Conservation (phyloP, 768 basidiomycete genomes). For the Agrocybe pediades region DNA sequence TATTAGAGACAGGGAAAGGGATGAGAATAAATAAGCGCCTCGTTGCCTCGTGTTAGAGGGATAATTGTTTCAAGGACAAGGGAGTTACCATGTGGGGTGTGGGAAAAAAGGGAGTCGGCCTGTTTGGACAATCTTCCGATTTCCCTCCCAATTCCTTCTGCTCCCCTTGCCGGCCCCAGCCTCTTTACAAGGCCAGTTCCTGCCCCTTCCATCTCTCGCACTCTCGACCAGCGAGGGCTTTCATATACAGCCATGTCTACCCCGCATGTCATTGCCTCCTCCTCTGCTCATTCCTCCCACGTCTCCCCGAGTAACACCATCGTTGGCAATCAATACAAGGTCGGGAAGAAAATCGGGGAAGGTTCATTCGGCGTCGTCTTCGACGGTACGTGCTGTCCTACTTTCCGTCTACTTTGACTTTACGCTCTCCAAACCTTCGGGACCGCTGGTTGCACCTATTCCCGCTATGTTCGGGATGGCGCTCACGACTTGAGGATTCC, state of each 20-base stretch:
- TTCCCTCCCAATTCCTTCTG: constrained; percentile 25
- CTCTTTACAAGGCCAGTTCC: constrained; percentile 15
- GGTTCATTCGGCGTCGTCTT: constrained; percentile 99
- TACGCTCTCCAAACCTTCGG: background rate
- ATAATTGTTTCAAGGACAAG: constrained; percentile 16
- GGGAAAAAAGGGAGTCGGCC: constrained; percentile 28
- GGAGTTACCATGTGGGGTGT: constrained; percentile 23
- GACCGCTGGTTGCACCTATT: background rate
- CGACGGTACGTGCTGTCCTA: constrained; percentile 62
- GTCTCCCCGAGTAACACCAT: constrained; percentile 70
- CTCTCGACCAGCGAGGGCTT: constrained; percentile 15
- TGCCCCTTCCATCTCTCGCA: constrained; percentile 19
- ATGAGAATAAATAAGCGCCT: background rate
- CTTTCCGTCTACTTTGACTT: background rate
- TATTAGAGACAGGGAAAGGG: too few relatives aligned
- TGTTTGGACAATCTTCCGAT: constrained; percentile 25
- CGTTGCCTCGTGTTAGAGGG: background rate
- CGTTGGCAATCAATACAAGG: constrained; percentile 80
- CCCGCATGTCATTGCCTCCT: constrained; percentile 83
- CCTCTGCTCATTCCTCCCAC: constrained; percentile 69
- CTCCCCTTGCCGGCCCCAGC: constrained; percentile 23
- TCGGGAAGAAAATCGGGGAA: constrained; percentile 99
- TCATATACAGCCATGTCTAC: constrained; percentile 59
- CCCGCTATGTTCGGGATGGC: constrained; percentile 8
- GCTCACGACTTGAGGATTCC: background rate